phyloP scores from a whole-genome alignment of 768 basidiomycete genomes.

The Agaricus subrufescens region DNA sequence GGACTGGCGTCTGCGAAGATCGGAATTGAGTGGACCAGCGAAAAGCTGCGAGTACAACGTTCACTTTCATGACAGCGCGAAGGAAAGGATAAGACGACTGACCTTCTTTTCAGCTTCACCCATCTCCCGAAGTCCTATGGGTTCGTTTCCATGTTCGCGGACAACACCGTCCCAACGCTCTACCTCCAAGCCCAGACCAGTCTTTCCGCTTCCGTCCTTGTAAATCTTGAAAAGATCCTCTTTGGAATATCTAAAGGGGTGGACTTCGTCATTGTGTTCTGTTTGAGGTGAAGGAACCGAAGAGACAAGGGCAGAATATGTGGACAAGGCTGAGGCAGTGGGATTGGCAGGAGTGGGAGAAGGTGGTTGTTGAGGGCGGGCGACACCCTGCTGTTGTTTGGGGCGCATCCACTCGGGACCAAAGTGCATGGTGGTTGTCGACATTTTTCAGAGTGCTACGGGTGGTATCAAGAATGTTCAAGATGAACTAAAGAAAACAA shows the following conservation, averaged over 20 bases:
- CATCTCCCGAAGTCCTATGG: conserved; percentile 75
- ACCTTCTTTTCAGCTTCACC: conserved; percentile 88
- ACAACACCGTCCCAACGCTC: conserved; percentile 90
- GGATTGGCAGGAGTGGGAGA: conserved; percentile 50
- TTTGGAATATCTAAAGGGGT: conserved; percentile 85
- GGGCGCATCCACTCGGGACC: conserved; percentile 92
- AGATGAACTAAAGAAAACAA: conserved; percentile 17
- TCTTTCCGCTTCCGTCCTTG: conserved; percentile 70
- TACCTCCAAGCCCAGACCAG: conserved; percentile 77
- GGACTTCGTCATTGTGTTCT: conserved; percentile 58
- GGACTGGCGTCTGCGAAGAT: conserved; percentile 82
- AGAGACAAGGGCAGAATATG: conserved; percentile 69
- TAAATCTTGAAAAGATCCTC: conserved; percentile 83
- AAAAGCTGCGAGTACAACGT: conserved; percentile 46
- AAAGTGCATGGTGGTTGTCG: conserved; percentile 78
- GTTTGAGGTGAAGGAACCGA: conserved; percentile 41
- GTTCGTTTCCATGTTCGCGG: conserved; percentile 68
- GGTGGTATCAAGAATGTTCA: conserved; percentile 15
- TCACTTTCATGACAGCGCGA: conserved; percentile 27
- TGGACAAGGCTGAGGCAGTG: conserved; percentile 48
- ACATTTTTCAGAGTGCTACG: conserved; percentile 30
- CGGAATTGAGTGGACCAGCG: conserved; percentile 78
- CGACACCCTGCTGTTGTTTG: conserved; percentile 51
- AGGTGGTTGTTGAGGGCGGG: conserved; percentile 51
- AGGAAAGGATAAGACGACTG: conserved; percentile 23